These are phyloP conservation scores for Cordia subcordata DNA, from an alignment of 257 asterid species.

Conservation along the genomic window DNA sequence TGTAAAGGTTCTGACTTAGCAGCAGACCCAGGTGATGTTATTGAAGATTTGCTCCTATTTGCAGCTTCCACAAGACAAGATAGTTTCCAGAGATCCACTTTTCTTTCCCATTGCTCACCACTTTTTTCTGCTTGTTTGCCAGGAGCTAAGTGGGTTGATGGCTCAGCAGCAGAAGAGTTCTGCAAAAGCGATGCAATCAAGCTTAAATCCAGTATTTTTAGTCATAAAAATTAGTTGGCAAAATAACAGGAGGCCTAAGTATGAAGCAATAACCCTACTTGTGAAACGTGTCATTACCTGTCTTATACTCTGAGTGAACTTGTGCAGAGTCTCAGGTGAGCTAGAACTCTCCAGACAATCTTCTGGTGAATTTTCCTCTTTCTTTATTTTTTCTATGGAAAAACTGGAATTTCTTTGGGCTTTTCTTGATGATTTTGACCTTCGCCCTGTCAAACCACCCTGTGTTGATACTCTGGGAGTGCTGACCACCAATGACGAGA, in stretches of 20 bases:
- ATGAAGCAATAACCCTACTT: not conserved
- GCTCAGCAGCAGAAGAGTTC: slow-evolving; percentile 60
- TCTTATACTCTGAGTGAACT: slow-evolving; percentile 46
- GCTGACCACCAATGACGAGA: slow-evolving; percentile 88
- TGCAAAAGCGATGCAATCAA: slow-evolving; percentile 28
- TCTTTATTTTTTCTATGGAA: slow-evolving; percentile 68
- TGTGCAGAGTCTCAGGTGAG: slow-evolving; percentile 67
- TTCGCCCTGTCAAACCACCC: slow-evolving; percentile 78
- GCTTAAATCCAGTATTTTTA: not conserved
- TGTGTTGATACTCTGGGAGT: slow-evolving; percentile 88
- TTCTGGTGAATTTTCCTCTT: slow-evolving; percentile 56
- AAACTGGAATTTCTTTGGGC: slow-evolving; percentile 69
- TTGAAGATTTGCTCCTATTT: slow-evolving; percentile 75
- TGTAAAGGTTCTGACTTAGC: slow-evolving; percentile 45
- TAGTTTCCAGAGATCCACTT: slow-evolving; percentile 89
- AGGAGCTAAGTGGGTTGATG: slow-evolving; percentile 35
- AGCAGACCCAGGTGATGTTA: slow-evolving; percentile 48
- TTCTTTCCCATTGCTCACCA: slow-evolving; percentile 60
- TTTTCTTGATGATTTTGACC: slow-evolving; percentile 87
- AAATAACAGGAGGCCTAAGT: too few relatives aligned
- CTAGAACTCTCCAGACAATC: slow-evolving; percentile 66
- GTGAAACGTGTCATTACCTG: slow-evolving; percentile 44
- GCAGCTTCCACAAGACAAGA: slow-evolving; percentile 97
- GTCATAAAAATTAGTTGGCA: too few relatives aligned
- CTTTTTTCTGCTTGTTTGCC: slow-evolving; percentile 48